A percentile compares a stretch with the other conserved stretches of the same genome.
phyloP scores from a whole-genome alignment of 257 asterid species.

The Scutellaria baicalensis region DNA sequence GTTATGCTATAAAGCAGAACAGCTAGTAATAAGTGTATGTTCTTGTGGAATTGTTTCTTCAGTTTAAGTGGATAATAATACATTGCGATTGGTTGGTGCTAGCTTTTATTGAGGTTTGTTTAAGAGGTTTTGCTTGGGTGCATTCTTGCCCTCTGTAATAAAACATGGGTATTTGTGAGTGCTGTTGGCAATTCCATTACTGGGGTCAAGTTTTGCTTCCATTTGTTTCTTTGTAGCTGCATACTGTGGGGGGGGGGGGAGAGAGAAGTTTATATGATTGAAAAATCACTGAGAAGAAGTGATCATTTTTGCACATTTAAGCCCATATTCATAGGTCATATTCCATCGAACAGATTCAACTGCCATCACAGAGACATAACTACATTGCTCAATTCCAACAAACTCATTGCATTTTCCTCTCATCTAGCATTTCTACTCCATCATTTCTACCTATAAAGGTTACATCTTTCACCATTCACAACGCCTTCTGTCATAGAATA shows the following conservation, averaged over 20 bases:
- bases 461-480: background rate
- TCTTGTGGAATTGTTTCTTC: background rate
- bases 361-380: conserved; percentile 7
- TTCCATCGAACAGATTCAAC: conserved; percentile 10
- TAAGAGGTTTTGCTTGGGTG: background rate
- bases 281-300: no score
- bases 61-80: background rate
- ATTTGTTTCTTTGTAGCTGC: background rate
- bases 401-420: background rate
- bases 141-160: background rate
- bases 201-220: background rate
- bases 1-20: background rate
- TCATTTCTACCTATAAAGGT: background rate
- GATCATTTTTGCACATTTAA: no score
- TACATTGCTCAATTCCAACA: background rate
- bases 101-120: background rate
- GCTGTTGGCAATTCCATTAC: background rate
- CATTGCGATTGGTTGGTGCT: background rate
- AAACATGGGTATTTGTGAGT: no score
- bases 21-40: conserved; percentile 5
- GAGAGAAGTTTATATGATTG: background rate
- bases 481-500: background rate
- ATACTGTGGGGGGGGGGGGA: background rate
- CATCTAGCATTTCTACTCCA: background rate
- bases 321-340: background rate